Percentiles rank a stretch among this genome's conserved stretches.
phyloP scores from a whole-genome alignment of 164 flowering plant genomes.

The Macadamia tetraphylla region DNA sequence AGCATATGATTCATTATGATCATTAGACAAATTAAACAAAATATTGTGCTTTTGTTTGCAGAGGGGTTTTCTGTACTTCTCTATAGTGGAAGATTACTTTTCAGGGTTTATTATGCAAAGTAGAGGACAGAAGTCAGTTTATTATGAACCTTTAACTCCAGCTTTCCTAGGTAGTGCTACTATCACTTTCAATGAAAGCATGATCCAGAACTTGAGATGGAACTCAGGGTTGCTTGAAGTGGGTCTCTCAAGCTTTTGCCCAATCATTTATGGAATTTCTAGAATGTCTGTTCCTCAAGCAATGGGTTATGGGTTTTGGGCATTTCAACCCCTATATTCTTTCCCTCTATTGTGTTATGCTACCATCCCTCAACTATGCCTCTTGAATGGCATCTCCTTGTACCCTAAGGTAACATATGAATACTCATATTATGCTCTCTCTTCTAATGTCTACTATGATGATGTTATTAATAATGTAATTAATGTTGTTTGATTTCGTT shows the following conservation, averaged over 20 bases:
- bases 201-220: slow-evolving; percentile 34
- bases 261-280: slow-evolving; percentile 16
- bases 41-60: slow-evolving; percentile 2
- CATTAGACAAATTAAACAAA: neutral
- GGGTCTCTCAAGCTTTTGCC: slow-evolving; percentile 21
- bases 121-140: slow-evolving; percentile 32
- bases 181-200: slow-evolving; percentile 21
- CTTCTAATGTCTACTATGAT: neutral
- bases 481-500: neutral
- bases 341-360: slow-evolving; percentile 13
- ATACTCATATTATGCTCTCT: neutral
- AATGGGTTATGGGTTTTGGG: slow-evolving; percentile 17
- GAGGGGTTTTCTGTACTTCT: slow-evolving; percentile 28
- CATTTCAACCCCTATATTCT: slow-evolving; percentile 9
- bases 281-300: slow-evolving; percentile 21
- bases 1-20: neutral
- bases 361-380: slow-evolving; percentile 25
- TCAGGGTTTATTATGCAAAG: slow-evolving; percentile 30
- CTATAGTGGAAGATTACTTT: slow-evolving; percentile 19
- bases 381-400: slow-evolving; percentile 20
- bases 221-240: slow-evolving; percentile 25
- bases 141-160: slow-evolving; percentile 23
- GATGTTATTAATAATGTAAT: too few relatives aligned
- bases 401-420: slow-evolving; percentile 25
- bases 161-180: slow-evolving; percentile 28